Evolutionary conservation across 331 rosid species (phyloP).

Genomic region (Quercus phellos): DNA sequence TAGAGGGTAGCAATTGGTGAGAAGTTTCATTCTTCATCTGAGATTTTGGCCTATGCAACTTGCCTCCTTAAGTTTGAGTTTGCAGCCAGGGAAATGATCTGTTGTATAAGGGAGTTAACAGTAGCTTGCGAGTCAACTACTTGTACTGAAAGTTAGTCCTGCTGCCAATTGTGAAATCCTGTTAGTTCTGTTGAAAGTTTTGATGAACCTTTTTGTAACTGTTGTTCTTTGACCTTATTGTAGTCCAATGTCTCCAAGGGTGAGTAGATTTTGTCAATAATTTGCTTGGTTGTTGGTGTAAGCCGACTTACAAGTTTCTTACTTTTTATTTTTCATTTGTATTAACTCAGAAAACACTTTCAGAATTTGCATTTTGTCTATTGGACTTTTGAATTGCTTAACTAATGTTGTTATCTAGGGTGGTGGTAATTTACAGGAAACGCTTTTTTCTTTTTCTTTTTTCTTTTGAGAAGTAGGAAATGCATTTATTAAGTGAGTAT

Average conservation of each 20-base stretch:
- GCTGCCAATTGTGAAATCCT: not conserved
- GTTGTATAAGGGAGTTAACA: slow-evolving; percentile 2
- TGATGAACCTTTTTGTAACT: not conserved
- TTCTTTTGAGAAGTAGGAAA: not conserved
- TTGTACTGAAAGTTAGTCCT: not conserved
- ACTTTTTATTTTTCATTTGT: not conserved
- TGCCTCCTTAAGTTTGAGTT: not conserved
- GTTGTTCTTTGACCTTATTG: not conserved
- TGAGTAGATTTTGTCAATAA: not conserved
- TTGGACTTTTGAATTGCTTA: not conserved
- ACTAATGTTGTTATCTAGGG: not conserved
- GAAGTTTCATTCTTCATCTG: not conserved
- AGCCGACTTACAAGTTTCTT: not conserved
- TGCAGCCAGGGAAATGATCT: slow-evolving; percentile 9
- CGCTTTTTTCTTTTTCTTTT: too few species aligned
- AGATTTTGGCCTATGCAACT: not conserved
- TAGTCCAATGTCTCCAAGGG: not conserved
- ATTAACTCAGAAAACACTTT: not conserved
- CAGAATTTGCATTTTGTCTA: not conserved
- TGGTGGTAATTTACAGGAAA: not conserved
- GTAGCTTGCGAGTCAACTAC: not conserved
- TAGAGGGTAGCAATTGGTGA: slow-evolving; percentile 12
- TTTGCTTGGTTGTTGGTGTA: not conserved
- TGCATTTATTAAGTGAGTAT: not conserved
- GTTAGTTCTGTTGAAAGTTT: not conserved